These are phyloP conservation scores for Kandelia obovata DNA, from an alignment of 345 rosid species.

Conservation along the genomic window DNA sequence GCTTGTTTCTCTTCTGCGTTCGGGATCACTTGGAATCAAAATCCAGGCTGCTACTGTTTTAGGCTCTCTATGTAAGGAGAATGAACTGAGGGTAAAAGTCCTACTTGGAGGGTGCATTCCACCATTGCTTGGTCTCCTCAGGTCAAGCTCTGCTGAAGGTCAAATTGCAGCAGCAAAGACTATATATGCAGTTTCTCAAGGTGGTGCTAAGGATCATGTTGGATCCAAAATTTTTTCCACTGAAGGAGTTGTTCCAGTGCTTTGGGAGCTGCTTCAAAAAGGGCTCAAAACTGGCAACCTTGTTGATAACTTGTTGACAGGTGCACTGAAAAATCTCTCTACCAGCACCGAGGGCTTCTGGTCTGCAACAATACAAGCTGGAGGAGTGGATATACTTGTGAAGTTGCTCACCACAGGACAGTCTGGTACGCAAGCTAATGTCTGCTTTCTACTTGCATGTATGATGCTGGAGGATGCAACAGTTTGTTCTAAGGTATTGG, in stretches of 20 bases:
- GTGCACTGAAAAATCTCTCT: constrained; percentile 86
- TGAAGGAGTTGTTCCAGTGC: constrained; percentile 96
- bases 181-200: constrained; percentile 94
- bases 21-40: constrained; percentile 90
- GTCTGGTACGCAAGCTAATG: constrained; percentile 81
- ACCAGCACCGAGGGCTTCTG: constrained; percentile 97
- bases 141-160: constrained; percentile 90
- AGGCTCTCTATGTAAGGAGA: constrained; percentile 98
- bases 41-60: constrained; percentile 93
- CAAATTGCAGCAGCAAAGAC: constrained; percentile 98
- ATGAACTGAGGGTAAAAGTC: constrained; percentile 94
- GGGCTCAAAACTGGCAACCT: constrained; percentile 74
- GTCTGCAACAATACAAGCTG: constrained; percentile 83
- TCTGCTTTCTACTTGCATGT: constrained; percentile 93
- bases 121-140: constrained; percentile 97
- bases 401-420: constrained; percentile 84
- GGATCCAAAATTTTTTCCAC: constrained; percentile 99
- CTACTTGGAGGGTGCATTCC: constrained; percentile 99
- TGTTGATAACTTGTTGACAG: constrained; percentile 89
- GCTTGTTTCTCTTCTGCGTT: constrained; percentile 98
- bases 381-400: constrained; percentile 95
- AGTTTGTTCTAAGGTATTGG: constrained; percentile 75
- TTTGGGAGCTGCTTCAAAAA: constrained; percentile 77
- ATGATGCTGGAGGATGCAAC: constrained; percentile 97
- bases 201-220: constrained; percentile 92